Evolutionary conservation across 768 basidiomycete genomes (phyloP).

Genomic region (Pilatotrama ljubarskyi): DNA sequence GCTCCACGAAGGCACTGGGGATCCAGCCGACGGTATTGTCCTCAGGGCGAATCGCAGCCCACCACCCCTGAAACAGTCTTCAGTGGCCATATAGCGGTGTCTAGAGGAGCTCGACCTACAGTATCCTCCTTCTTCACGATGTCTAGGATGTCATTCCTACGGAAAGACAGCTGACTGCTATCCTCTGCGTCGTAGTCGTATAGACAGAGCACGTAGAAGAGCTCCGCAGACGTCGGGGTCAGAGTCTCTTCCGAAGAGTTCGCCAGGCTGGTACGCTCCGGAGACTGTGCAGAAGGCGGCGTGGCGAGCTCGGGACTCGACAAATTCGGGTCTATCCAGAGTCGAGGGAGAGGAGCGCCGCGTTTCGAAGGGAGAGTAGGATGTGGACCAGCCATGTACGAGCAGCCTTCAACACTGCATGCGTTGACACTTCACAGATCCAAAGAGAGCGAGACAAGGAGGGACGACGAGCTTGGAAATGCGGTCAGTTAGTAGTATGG

Average conservation of each 20-base stretch:
- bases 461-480: background rate
- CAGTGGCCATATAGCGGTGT: background rate
- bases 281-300: slow-evolving; percentile 14
- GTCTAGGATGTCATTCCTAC: slow-evolving; percentile 64
- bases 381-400: slow-evolving; percentile 15
- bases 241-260: slow-evolving; percentile 13
- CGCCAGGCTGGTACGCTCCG: slow-evolving; percentile 18
- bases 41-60: slow-evolving; percentile 66
- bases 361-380: slow-evolving; percentile 3
- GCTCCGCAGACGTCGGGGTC: slow-evolving; percentile 20
- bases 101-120: slow-evolving; percentile 10
- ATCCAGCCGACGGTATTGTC: slow-evolving; percentile 70
- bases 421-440: background rate
- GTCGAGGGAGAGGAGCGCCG: slow-evolving; percentile 21
- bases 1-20: slow-evolving; percentile 66
- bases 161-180: slow-evolving; percentile 59
- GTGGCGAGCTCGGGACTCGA: slow-evolving; percentile 17
- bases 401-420: slow-evolving; percentile 6
- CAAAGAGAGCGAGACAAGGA: background rate
- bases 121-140: slow-evolving; percentile 68
- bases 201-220: slow-evolving; percentile 62
- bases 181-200: slow-evolving; percentile 69
- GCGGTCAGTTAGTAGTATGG: background rate
- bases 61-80: slow-evolving; percentile 55
- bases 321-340: slow-evolving; percentile 24